These are phyloP conservation scores for Orobanche coerulescens DNA, from an alignment of 257 asterid species.

Conservation along the genomic window DNA sequence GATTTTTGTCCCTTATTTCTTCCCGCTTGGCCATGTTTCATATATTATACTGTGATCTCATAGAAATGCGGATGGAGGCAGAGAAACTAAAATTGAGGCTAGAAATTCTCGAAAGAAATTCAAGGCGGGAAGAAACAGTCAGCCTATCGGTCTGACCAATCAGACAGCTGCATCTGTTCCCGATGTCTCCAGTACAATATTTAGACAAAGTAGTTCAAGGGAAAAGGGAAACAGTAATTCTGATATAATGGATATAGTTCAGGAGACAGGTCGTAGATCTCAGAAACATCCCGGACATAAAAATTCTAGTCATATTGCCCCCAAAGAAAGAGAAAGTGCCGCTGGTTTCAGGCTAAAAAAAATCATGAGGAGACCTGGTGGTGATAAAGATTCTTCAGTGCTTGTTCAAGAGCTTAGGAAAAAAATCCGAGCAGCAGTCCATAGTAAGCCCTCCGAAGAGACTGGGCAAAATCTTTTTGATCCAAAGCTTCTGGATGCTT, in stretches of 20 bases:
- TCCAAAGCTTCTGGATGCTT: conserved; percentile 89
- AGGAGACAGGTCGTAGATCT: conserved; percentile 47
- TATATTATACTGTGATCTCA: conserved; percentile 13
- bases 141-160: conserved; percentile 26
- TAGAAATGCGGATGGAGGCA: conserved; percentile 47
- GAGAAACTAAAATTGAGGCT: conserved; percentile 36
- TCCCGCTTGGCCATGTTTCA: conserved; percentile 12
- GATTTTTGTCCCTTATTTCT: neutral
- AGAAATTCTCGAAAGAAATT: conserved; percentile 43
- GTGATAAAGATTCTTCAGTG: conserved; percentile 54
- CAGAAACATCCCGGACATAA: conserved; percentile 31
- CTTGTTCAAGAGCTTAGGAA: conserved; percentile 73
- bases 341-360: conserved; percentile 83
- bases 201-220: conserved; percentile 21
- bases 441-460: conserved; percentile 63
- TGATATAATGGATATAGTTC: conserved; percentile 68
- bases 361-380: conserved; percentile 75
- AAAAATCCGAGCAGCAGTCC: conserved; percentile 82
- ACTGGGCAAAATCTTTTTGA: conserved; percentile 58
- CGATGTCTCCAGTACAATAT: conserved; percentile 27
- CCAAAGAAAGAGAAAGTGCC: conserved; percentile 47
- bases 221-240: conserved; percentile 32
- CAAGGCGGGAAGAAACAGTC: conserved; percentile 39
- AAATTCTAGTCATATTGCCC: conserved; percentile 25
- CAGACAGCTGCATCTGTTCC: conserved; percentile 30